Percentiles rank a stretch among this genome's conserved stretches.
These are phyloP conservation scores for Purpureocillium takamizusanense DNA, from an alignment of 2,329 filamentous ascomycete genomes.

Conservation along the genomic window DNA sequence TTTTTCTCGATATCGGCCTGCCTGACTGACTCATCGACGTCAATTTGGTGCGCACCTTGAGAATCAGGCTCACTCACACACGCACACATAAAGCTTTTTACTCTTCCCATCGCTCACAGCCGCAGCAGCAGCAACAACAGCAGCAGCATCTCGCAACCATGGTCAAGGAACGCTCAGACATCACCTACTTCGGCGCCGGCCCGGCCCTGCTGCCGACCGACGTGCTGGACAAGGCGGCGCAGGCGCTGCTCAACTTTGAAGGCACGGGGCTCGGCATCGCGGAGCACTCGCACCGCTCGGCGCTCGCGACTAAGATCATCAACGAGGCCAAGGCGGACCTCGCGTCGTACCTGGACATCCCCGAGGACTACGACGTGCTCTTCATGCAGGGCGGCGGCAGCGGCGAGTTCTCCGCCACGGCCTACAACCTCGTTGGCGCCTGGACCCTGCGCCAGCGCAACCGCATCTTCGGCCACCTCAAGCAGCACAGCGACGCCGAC, in stretches of 20 bases:
- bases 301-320: conserved; percentile 69
- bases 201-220: conserved; percentile 77
- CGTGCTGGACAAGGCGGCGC: conserved; percentile 68
- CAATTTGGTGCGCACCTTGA: neutral
- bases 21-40: neutral
- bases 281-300: conserved; percentile 84
- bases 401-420: conserved; percentile 74
- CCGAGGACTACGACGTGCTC: conserved; percentile 76
- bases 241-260: conserved; percentile 74
- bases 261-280: conserved; percentile 75
- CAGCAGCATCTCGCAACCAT: neutral
- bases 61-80: neutral
- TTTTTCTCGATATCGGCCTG: neutral
- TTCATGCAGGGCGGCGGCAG: conserved; percentile 84
- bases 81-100: no score
- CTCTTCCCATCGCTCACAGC: no score
- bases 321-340: conserved; percentile 70
- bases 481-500: conserved; percentile 37
- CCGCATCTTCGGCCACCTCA: conserved; percentile 47
- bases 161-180: conserved; percentile 44
- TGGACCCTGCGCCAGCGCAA: conserved; percentile 68
- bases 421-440: conserved; percentile 74
- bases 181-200: conserved; percentile 84
- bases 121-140: neutral
- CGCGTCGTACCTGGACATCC: conserved; percentile 67